A percentile compares a stretch with the other conserved stretches of the same genome.
Evolutionary conservation across 441 rosid species (phyloP).

Genomic region (Syzygium syzygioides): DNA sequence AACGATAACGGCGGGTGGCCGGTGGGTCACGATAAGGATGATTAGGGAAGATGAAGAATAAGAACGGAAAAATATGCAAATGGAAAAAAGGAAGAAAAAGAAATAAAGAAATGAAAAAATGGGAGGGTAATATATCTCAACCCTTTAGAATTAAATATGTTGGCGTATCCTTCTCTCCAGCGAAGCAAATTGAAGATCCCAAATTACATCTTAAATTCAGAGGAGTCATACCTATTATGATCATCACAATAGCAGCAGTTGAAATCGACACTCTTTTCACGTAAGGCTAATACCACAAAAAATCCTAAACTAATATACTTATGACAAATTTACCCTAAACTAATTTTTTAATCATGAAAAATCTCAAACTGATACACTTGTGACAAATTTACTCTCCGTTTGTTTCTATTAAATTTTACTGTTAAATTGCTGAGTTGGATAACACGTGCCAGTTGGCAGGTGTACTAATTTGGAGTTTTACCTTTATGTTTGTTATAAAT

Average conservation of each 20-base stretch:
- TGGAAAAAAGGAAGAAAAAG: background rate
- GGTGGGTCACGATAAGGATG: background rate
- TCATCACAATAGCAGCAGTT: background rate
- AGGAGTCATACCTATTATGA: background rate
- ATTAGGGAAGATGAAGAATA: background rate
- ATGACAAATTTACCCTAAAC: too few relatives aligned
- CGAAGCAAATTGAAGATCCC: background rate
- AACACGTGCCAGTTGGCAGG: too few relatives aligned
- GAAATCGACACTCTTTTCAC: background rate
- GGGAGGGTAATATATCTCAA: background rate
- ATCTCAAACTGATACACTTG: too few relatives aligned
- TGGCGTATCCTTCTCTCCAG: background rate
- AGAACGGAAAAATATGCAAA: background rate
- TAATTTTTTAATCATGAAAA: too few relatives aligned
- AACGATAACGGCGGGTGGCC: background rate
- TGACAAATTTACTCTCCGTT: too few relatives aligned
- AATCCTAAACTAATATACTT: rapidly evolving
- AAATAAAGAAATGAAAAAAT: background rate
- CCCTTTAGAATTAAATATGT: background rate
- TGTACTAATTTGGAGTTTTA: too few relatives aligned
- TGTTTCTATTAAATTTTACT: too few relatives aligned
- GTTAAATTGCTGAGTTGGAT: rapidly evolving
- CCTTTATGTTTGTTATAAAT: too few relatives aligned
- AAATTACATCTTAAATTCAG: background rate
- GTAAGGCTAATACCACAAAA: too few relatives aligned